Percentiles rank a stretch among this genome's conserved stretches.
phyloP scores from a whole-genome alignment of 305 asterid species.

The Striga hermonthica region DNA sequence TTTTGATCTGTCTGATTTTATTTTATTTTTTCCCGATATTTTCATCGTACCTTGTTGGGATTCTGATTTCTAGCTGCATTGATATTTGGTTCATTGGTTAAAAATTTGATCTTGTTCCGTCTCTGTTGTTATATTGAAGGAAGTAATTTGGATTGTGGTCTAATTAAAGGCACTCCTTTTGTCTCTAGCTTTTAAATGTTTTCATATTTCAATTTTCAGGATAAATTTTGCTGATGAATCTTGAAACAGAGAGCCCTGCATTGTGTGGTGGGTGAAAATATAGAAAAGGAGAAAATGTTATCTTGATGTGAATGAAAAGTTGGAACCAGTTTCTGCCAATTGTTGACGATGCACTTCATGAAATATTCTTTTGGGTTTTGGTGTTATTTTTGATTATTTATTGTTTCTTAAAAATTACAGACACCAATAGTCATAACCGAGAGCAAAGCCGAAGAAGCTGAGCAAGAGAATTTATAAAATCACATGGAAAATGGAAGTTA shows the following conservation, averaged over 20 bases:
- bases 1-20: not conserved
- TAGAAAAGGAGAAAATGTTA: too few species aligned
- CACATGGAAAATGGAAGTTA: slow-evolving; percentile 31
- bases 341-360: not conserved
- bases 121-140: not conserved
- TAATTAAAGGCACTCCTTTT: slow-evolving; percentile 1
- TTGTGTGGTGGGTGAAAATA: slow-evolving; percentile 5
- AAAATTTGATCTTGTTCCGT: not conserved
- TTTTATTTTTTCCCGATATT: not conserved
- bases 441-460: slow-evolving; percentile 32
- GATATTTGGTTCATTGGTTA: not conserved
- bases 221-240: slow-evolving; percentile 29
- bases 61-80: slow-evolving; percentile 24
- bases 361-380: slow-evolving; percentile 16
- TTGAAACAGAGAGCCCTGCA: slow-evolving; percentile 30
- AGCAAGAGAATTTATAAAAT: slow-evolving; percentile 30
- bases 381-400: not conserved
- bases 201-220: slow-evolving; percentile 30
- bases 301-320: not conserved
- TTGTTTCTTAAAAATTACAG: slow-evolving; percentile 2
- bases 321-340: not conserved
- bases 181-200: not conserved
- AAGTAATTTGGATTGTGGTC: not conserved
- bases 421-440: slow-evolving; percentile 6
- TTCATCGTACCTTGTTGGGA: not conserved